Percentiles rank a stretch among this genome's conserved stretches.
phyloP scores from a whole-genome alignment of 2,329 filamentous ascomycete genomes.

The Botrytis paeoniae region DNA sequence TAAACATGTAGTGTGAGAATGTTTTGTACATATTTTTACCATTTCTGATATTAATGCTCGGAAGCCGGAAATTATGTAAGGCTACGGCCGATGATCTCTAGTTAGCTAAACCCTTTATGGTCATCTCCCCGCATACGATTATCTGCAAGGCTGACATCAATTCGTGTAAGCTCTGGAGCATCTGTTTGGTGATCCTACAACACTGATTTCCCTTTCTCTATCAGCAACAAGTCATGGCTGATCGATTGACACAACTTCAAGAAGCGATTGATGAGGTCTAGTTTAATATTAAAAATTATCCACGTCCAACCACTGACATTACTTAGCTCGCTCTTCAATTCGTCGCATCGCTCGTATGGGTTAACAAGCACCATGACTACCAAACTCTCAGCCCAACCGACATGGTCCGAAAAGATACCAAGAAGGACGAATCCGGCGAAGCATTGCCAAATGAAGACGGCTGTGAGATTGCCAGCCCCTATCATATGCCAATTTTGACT shows the following conservation, averaged over 20 bases:
- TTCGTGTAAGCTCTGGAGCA: not conserved
- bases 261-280: constrained; percentile 78
- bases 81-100: not conserved
- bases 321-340: constrained; percentile 64
- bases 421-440: constrained; percentile 32
- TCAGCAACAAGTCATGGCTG: constrained; percentile 53
- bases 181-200: constrained; percentile 9
- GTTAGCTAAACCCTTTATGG: not conserved
- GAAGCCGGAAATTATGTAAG: constrained; percentile 11
- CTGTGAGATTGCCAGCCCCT: not conserved
- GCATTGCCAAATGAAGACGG: constrained; percentile 17
- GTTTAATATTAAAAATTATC: not conserved
- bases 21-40: not conserved
- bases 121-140: not conserved
- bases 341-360: constrained; percentile 63
- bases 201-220: not conserved
- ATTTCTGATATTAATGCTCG: not conserved
- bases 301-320: constrained; percentile 19
- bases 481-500: constrained; percentile 20
- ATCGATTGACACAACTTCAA: constrained; percentile 79
- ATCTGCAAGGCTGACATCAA: constrained; percentile 9
- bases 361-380: constrained; percentile 66
- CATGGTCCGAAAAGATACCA: constrained; percentile 55
- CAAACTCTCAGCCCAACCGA: constrained; percentile 57
- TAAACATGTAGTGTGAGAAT: not conserved